Conservation (phyloP, 148 eudicot species). For the Hydrangea macrophylla region DNA sequence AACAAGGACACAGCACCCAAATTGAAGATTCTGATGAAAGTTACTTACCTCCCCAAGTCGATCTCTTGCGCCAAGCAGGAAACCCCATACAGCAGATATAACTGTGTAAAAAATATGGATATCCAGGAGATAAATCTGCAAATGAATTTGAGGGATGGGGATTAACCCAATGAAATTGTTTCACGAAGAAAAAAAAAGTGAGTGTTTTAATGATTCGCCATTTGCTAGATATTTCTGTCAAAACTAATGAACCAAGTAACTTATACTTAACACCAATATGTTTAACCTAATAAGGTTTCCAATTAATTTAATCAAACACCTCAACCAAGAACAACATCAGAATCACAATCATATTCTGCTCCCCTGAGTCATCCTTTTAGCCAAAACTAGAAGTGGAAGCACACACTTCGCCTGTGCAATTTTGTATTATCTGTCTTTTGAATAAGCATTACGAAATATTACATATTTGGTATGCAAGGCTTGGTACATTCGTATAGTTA, state of each 20-base stretch:
- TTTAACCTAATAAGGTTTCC: background rate
- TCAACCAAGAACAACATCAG: background rate
- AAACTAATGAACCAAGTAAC: background rate
- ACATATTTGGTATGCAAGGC: no score
- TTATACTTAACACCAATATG: background rate
- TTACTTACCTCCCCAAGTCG: slow-evolving; percentile 91
- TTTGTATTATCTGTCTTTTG: no score
- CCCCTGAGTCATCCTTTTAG: no score
- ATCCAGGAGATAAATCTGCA: slow-evolving; percentile 93
- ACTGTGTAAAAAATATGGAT: slow-evolving; percentile 75
- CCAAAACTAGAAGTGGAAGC: no score
- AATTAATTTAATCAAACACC: background rate
- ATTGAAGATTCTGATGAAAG: slow-evolving; percentile 8
- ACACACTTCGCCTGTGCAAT: no score
- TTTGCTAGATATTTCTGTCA: no score
- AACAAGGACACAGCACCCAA: background rate
- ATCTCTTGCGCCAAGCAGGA: slow-evolving; percentile 96
- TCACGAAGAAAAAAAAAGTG: no score
- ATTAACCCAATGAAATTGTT: background rate
- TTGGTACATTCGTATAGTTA: no score
- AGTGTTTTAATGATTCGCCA: no score
- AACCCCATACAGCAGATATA: slow-evolving; percentile 87
- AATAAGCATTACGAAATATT: no score
- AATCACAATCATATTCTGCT: background rate
- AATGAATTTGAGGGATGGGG: background rate